phyloP scores from a whole-genome alignment of 345 rosid genomes.

The Lenwebbia sp. region DNA sequence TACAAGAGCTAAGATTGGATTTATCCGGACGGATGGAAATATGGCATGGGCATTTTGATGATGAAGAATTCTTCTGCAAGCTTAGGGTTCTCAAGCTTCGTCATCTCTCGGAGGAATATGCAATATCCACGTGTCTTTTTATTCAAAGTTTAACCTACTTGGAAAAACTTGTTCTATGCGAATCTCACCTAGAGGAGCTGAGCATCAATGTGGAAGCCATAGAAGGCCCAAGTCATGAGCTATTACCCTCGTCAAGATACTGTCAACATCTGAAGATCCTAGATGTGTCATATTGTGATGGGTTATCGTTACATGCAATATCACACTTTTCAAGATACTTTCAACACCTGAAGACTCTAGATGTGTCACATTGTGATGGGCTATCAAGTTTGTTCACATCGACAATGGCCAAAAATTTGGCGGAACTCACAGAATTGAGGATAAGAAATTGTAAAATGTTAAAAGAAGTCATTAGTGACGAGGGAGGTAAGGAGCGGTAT shows the following conservation, averaged over 20 bases:
- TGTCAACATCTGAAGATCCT: background rate
- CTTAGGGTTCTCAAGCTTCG: background rate
- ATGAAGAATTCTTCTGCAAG: accelerated
- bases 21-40: background rate
- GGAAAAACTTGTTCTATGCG: background rate
- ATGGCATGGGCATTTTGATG: background rate
- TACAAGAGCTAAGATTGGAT: background rate
- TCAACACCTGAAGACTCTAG: too few relatives aligned
- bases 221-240: background rate
- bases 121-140: accelerated
- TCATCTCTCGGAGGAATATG: background rate
- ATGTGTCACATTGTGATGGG: too few relatives aligned
- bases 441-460: background rate
- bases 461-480: background rate
- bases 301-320: background rate
- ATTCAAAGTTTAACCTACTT: background rate
- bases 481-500: background rate
- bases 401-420: background rate
- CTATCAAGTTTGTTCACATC: background rate
- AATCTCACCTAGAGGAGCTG: background rate
- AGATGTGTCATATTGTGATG: background rate
- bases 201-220: background rate
- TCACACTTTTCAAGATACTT: too few relatives aligned
- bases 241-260: background rate
- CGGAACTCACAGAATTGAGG: background rate